Evolutionary conservation across 1,284 basidiomycete genomes (phyloP).

Genomic region (Cutaneotrichosporon dermatis): DNA sequence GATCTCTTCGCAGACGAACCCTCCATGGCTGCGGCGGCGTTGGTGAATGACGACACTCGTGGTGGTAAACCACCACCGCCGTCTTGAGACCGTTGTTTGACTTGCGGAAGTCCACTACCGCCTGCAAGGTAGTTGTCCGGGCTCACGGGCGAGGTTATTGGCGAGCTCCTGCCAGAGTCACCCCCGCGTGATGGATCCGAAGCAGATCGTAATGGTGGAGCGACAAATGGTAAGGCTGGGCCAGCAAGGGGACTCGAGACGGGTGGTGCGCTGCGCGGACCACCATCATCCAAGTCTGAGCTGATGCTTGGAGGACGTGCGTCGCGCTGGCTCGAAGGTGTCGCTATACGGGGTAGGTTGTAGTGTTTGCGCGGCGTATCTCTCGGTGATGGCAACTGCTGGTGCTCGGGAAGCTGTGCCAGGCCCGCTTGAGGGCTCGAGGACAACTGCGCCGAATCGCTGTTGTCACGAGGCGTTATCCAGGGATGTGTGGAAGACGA

Average conservation of each 20-base stretch:
- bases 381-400: constrained; percentile 2
- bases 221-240: constrained; percentile 3
- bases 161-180: constrained; percentile 27
- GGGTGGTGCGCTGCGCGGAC: constrained; percentile 29
- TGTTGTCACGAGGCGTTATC: constrained; percentile 8
- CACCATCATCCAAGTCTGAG: constrained; percentile 10
- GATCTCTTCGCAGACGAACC: constrained; percentile 1
- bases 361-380: not conserved
- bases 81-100: constrained; percentile 1
- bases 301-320: not conserved
- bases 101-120: not conserved
- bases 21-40: constrained; percentile 2
- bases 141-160: constrained; percentile 24
- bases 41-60: constrained; percentile 11
- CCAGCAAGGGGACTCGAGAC: constrained; percentile 9
- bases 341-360: constrained; percentile 28
- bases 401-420: not conserved
- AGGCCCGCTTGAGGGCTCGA: constrained; percentile 3
- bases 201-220: constrained; percentile 31
- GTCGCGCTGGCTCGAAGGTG: constrained; percentile 3
- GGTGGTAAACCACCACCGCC: not conserved
- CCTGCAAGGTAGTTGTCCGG: constrained; percentile 2
- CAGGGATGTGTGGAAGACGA: constrained; percentile 21
- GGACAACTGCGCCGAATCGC: constrained; percentile 1
- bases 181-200: constrained; percentile 17